Base-by-base conservation (phyloP, 116 monocot genomes). In the Zostera marina region DNA sequence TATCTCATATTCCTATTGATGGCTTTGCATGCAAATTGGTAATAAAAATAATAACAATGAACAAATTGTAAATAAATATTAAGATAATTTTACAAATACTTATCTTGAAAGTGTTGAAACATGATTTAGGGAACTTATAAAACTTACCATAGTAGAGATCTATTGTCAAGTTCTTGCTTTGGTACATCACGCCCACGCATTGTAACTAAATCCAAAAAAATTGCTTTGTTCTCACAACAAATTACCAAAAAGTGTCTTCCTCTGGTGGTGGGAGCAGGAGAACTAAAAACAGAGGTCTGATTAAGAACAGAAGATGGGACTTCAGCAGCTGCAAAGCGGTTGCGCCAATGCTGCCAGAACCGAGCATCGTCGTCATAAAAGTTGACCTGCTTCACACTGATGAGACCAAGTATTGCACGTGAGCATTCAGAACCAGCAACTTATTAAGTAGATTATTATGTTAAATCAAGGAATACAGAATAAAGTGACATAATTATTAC, bases 211-310 rank as follows among this genome's bases (percentile, higher is more conserved):
- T 99, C 98, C 67, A 99, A 74, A 74, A 99, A 99, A 44, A 89
- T 87, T 22, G 83, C 98, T 72, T 99, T 99, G 47, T 99, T 99
- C 66, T 99, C 98, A 53, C 98, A 99, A 58, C 98, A 99, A 62
- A 99, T 87, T n/a, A 91, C 98, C 47, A 99, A 72, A 77, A 99
- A 99, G 72, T 99, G 98, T 41, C 98, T 83, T 74, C 98, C 98
- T 79, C 83, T 74, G 39, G 98, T 99, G 62, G 87, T 83, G 55
- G 98, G 82, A 15, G 74, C 76, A 53, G 82, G 98, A 75, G 86
- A 71, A 68, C 61, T 81, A 58, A 90, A 86, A 71, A 77, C 77
- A 69, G 83, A 81, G 24, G 85, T 72, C 55, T 81, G 62, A 59
- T 87, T 83, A 73, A 65, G 76, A 48, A 77, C 72, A 58, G 87